Conservation (phyloP, 768 basidiomycete genomes). For the Hygrophoropsis aurantiaca region DNA sequence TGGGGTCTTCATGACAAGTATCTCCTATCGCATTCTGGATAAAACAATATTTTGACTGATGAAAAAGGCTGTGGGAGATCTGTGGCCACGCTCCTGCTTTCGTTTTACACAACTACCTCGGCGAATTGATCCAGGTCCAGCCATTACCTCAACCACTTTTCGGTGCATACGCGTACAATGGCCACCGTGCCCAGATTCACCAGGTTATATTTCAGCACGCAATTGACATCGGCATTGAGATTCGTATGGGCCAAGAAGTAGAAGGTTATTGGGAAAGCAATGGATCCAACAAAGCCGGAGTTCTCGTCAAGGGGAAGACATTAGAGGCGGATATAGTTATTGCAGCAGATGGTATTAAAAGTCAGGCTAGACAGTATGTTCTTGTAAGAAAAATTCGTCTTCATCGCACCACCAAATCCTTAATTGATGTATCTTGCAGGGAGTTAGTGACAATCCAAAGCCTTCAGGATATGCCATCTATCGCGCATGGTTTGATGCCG, state of each 20-base stretch:
- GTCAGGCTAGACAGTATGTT: conserved; percentile 10
- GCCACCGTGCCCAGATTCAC: conserved; percentile 26
- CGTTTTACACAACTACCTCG: conserved; percentile 17
- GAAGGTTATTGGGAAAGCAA: conserved; percentile 17
- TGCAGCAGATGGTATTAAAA: conserved; percentile 25
- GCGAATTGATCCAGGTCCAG: conserved; percentile 19
- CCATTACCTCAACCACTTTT: conserved; percentile 10
- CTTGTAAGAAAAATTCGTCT: conserved; percentile 13
- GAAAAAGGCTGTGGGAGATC: conserved; percentile 17
- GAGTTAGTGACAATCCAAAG: conserved; percentile 19
- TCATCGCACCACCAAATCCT: too few relatives aligned
- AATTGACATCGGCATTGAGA: conserved; percentile 14
- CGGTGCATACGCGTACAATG: conserved; percentile 22
- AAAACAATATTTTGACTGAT: conserved; percentile 7
- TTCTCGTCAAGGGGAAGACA: conserved; percentile 14
- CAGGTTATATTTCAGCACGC: conserved; percentile 18
- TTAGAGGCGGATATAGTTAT: conserved; percentile 20
- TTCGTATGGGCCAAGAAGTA: conserved; percentile 16
- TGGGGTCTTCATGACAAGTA: conserved; percentile 20
- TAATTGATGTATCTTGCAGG: conserved; percentile 11
- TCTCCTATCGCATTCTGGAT: conserved; percentile 5
- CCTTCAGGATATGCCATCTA: conserved; percentile 22
- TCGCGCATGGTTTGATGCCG: conserved; percentile 22
- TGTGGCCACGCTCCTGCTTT: conserved; percentile 12
- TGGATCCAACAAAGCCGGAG: conserved; percentile 9